Percentiles rank a stretch among this genome's conserved stretches.
Conservation (phyloP, 805 yeast genomes). For the Ogataea kodamae region DNA sequence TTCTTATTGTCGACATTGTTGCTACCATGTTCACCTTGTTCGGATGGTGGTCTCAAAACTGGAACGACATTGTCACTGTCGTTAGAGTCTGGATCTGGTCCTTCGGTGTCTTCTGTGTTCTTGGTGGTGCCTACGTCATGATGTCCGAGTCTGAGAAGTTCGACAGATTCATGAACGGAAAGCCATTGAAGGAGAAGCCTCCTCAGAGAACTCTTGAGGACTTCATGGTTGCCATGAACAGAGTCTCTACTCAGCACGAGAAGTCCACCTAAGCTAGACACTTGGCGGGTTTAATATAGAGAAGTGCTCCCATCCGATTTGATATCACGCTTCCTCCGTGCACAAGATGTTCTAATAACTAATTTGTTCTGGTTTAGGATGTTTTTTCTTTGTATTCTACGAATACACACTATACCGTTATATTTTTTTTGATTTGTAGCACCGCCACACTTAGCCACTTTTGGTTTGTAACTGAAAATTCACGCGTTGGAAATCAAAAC, state of each 20-base stretch:
- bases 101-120: constrained; percentile 92
- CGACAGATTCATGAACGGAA: constrained; percentile 84
- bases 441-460: too few relatives aligned
- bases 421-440: too few relatives aligned
- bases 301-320: constrained; percentile 13
- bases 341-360: constrained; percentile 16
- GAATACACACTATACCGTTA: constrained; percentile 8
- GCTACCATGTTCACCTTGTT: constrained; percentile 90
- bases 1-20: constrained; percentile 80
- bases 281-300: constrained; percentile 15
- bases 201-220: constrained; percentile 75
- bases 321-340: constrained; percentile 14
- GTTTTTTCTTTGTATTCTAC: constrained; percentile 8
- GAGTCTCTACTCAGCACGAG: constrained; percentile 88
- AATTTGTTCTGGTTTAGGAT: constrained; percentile 15
- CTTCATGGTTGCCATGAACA: constrained; percentile 81
- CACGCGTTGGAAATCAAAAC: too few relatives aligned
- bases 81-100: constrained; percentile 95
- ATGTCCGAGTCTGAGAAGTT: constrained; percentile 80
- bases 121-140: constrained; percentile 95
- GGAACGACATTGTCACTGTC: constrained; percentile 94
- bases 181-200: constrained; percentile 53
- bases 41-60: constrained; percentile 98
- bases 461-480: too few relatives aligned
- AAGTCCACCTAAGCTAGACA: constrained; percentile 52